These are phyloP conservation scores for Colletotrichum camelliae DNA, from an alignment of 2,329 filamentous ascomycete genomes.

Conservation along the genomic window DNA sequence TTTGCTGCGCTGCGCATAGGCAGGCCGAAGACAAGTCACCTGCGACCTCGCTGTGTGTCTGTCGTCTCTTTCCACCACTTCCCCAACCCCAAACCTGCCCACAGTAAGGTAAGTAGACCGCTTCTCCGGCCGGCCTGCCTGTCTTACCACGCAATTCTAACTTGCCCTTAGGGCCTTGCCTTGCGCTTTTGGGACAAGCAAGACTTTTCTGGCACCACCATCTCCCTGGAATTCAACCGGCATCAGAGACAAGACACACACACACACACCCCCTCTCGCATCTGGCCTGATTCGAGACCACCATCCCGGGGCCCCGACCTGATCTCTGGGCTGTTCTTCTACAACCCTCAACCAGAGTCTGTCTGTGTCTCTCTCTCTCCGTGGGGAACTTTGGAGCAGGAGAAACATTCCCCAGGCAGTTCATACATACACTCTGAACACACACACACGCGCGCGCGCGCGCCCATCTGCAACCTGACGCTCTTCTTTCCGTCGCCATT, in stretches of 20 bases:
- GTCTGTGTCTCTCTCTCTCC: neutral
- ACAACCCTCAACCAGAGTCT: neutral
- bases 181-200: neutral
- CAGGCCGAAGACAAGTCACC: neutral
- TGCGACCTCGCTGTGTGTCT: neutral
- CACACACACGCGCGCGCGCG: neutral
- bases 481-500: constrained; percentile 26
- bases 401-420: neutral
- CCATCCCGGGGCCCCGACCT: neutral
- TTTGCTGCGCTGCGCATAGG: neutral
- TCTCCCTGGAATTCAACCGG: neutral
- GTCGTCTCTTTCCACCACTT: neutral
- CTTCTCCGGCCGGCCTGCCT: neutral
- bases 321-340: neutral
- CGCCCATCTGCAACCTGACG: neutral
- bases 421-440: neutral
- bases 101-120: neutral
- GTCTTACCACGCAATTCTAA: neutral
- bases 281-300: constrained; percentile 7
- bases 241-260: neutral
- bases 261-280: neutral
- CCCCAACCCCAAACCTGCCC: neutral
- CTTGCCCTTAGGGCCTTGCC: neutral
- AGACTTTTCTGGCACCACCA: neutral
- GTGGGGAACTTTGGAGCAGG: neutral